phyloP scores from a whole-genome alignment of 192 early-diverging fungal genomes.

The Coemansia sp. region DNA sequence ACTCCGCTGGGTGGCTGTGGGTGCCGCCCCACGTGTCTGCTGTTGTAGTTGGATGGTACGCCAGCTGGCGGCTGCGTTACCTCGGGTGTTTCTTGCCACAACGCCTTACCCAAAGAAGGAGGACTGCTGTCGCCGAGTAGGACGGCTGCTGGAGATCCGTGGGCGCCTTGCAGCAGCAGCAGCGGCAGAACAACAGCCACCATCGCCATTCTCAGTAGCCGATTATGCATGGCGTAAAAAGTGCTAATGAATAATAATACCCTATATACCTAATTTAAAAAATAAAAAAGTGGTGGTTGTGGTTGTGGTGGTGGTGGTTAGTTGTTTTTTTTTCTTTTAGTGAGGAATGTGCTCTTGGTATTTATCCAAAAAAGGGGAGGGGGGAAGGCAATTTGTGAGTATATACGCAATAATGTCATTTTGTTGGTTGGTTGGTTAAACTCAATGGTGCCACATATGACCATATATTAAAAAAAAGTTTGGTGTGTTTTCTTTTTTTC shows the following conservation, averaged over 20 bases:
- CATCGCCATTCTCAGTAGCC: too few relatives aligned
- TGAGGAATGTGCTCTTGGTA: too few relatives aligned
- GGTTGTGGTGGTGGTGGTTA: too few relatives aligned
- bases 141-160: conserved; percentile 11
- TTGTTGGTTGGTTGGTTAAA: background rate
- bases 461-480: conserved; percentile 1
- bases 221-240: conserved; percentile 6
- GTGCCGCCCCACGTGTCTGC: conserved; percentile 8
- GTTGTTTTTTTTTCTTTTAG: too few relatives aligned
- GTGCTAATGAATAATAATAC: too few relatives aligned
- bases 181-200: background rate
- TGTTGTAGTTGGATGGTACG: conserved; percentile 13
- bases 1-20: conserved; percentile 49
- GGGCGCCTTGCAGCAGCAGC: background rate
- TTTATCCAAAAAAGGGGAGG: too few relatives aligned
- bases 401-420: background rate
- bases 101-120: conserved; percentile 11
- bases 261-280: too few relatives aligned
- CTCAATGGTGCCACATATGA: conserved; percentile 4
- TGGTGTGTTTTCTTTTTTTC: background rate
- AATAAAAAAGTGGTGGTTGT: too few relatives aligned
- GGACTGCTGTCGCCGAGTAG: too few relatives aligned
- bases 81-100: conserved; percentile 41
- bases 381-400: background rate
- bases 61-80: conserved; percentile 20